phyloP scores from a whole-genome alignment of 345 rosid genomes.

The Salix purpurea region DNA sequence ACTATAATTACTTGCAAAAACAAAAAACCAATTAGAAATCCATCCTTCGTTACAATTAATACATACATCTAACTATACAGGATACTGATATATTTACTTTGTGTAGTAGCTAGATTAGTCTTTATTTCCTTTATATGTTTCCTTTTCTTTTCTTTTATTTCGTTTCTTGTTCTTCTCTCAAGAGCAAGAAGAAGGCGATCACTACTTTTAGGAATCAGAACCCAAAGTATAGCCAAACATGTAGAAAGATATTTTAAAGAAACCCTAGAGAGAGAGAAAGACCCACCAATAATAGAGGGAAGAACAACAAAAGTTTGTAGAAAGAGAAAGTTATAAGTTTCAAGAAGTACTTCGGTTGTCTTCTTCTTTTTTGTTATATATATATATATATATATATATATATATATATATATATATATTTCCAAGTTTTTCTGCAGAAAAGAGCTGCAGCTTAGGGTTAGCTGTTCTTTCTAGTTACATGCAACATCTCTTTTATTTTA shows the following conservation, averaged over 20 bases:
- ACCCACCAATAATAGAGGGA: background rate
- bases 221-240: constrained; percentile 32
- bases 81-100: background rate
- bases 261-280: constrained; percentile 29
- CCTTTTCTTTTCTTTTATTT: background rate
- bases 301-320: background rate
- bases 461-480: constrained; percentile 43
- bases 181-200: constrained; percentile 26
- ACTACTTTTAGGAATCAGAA: constrained; percentile 20
- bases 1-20: background rate
- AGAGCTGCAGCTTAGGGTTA: constrained; percentile 41
- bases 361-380: background rate
- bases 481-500: constrained; percentile 9
- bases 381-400: background rate
- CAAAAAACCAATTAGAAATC: background rate
- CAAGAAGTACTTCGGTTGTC: background rate
- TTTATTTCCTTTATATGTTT: background rate
- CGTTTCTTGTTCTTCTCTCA: constrained; percentile 10
- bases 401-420: background rate
- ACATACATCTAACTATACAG: constrained; percentile 7
- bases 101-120: constrained; percentile 7
- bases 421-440: constrained; percentile 8
- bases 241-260: constrained; percentile 34
- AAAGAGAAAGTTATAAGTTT: constrained; percentile 15
- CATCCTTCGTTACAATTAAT: constrained; percentile 19